These are phyloP conservation scores for Penicillium crystallinum DNA, from an alignment of 495 filamentous ascomycete species.

Conservation along the genomic window DNA sequence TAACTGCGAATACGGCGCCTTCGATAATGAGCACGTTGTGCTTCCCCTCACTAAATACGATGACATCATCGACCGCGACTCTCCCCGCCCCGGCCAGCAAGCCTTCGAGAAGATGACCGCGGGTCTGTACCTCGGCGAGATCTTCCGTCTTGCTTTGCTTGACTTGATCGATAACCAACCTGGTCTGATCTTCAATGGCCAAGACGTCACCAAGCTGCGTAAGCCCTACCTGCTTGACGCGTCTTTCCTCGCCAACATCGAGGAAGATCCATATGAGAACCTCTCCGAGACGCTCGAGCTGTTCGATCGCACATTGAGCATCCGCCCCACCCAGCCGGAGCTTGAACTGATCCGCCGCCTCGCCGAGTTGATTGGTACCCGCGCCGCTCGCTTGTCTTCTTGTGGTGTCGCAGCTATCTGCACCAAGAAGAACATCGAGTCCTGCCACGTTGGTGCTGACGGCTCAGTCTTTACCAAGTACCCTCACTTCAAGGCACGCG, in stretches of 20 bases:
- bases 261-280: conserved; percentile 94
- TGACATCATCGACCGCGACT: conserved; percentile 82
- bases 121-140: conserved; percentile 89
- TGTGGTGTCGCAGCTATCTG: conserved; percentile 94
- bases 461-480: conserved; percentile 98
- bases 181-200: conserved; percentile 72
- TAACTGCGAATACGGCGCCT: conserved; percentile 98
- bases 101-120: conserved; percentile 98
- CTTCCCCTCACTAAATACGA: conserved; percentile 84
- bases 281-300: conserved; percentile 77
- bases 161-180: conserved; percentile 77
- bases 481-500: conserved; percentile 90
- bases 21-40: conserved; percentile 93
- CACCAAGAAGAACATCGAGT: conserved; percentile 83
- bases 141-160: conserved; percentile 85
- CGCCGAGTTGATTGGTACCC: conserved; percentile 89
- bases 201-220: conserved; percentile 72
- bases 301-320: conserved; percentile 66
- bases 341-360: conserved; percentile 81
- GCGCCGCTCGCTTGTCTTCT: conserved; percentile 84
- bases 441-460: conserved; percentile 92
- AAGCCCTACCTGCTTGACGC: conserved; percentile 85
- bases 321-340: conserved; percentile 65
- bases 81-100: conserved; percentile 91
- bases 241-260: conserved; percentile 92